A percentile compares a stretch with the other conserved stretches of the same genome.
Conservation (phyloP, 148 eudicot genomes). For the Spergularia marina region DNA sequence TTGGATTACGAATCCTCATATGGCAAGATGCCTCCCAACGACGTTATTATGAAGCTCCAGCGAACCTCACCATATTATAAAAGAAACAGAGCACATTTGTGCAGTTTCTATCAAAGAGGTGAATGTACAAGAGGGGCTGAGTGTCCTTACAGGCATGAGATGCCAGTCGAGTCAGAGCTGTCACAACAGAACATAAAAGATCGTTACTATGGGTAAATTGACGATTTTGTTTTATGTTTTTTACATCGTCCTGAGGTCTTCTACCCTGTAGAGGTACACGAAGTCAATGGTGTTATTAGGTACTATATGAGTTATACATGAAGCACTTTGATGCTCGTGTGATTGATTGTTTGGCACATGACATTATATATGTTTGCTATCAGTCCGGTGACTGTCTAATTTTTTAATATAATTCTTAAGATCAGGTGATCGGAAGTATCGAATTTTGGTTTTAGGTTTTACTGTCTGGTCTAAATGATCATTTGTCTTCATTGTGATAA, state of each 20-base stretch:
- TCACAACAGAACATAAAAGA: conserved; percentile 97
- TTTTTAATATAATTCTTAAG: too few relatives aligned
- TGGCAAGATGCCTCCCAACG: conserved; percentile 75
- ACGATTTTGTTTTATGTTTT: neutral
- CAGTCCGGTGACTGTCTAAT: too few relatives aligned
- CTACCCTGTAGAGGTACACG: neutral
- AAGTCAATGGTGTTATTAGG: neutral
- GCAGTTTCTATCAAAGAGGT: conserved; percentile 89
- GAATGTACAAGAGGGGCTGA: conserved; percentile 99
- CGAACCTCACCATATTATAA: conserved; percentile 94
- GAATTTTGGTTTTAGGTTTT: too few relatives aligned
- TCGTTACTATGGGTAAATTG: conserved; percentile 90
- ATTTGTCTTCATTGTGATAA: too few relatives aligned
- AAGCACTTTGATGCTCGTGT: neutral
- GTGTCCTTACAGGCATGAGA: conserved; percentile 98
- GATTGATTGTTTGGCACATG: too few relatives aligned
- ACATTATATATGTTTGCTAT: too few relatives aligned
- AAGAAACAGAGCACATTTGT: conserved; percentile 95
- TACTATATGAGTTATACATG: neutral
- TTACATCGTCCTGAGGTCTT: neutral
- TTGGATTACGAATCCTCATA: conserved; percentile 89
- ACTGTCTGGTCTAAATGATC: too few relatives aligned
- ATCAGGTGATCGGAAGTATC: too few relatives aligned
- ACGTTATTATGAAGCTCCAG: conserved; percentile 91
- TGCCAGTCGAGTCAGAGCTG: conserved; percentile 92